Conservation (phyloP, 2,329 filamentous ascomycete species). For the Calonectria fujianensis region DNA sequence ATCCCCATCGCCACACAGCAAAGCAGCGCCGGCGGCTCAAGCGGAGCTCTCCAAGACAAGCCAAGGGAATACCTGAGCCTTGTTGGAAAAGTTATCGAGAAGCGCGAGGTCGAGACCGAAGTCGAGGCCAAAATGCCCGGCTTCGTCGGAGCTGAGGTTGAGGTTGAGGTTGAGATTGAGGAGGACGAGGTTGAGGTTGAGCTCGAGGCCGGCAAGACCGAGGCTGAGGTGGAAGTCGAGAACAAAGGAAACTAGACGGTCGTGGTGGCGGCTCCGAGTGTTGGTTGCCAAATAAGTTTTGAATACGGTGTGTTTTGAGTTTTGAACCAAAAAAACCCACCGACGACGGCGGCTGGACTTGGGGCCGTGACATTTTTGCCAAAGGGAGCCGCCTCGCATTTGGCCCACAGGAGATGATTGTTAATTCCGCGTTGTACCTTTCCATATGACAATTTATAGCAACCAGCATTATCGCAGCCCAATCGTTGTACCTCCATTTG, state of each 20-base stretch:
- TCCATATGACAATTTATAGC: not conserved
- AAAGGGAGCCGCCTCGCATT: not conserved
- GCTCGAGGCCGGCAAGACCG: not conserved
- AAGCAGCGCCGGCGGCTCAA: not conserved
- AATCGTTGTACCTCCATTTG: not conserved
- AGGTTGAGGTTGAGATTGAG: not conserved
- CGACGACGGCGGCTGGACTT: not conserved
- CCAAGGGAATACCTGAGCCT: not conserved
- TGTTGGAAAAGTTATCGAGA: not conserved
- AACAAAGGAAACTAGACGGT: not conserved
- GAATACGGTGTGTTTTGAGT: not conserved
- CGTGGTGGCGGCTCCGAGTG: not conserved
- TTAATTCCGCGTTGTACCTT: not conserved
- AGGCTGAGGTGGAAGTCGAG: conserved; percentile 9
- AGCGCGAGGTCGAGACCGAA: not conserved
- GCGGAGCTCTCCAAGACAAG: not conserved
- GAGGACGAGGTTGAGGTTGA: not conserved
- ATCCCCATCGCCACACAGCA: not conserved
- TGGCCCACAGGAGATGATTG: not conserved
- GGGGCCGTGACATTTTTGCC: not conserved
- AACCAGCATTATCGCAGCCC: not conserved
- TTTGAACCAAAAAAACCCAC: not conserved
- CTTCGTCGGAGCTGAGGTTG: not conserved
- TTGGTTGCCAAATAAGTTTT: not conserved
- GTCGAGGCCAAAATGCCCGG: not conserved